Evolutionary conservation across 2,329 filamentous ascomycete genomes (phyloP), one percentile per base, ranked within the genome.

Genomic region (Xenosphaeropsis pyriputrescens): DNA sequence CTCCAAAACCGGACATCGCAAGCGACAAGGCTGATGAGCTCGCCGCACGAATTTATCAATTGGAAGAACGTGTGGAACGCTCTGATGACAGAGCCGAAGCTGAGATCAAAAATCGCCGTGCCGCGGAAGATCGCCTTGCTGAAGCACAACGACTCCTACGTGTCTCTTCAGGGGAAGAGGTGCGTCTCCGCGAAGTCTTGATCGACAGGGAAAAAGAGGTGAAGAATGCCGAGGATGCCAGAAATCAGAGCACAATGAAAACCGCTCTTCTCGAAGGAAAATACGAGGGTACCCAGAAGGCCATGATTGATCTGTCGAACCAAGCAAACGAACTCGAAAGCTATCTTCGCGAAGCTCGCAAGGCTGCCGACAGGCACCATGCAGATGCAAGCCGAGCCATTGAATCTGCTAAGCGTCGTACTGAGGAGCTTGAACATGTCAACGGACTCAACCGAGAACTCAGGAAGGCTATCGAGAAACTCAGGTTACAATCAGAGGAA

Each of bases 401-500:
- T 17, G 68, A 75, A 38, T 75, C 82, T 50, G 78, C 81, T 51
- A 71, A 74, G 32, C 70, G 71, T 45, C 74, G 73, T 64, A 68
- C 70, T 34, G 59, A 65, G 33, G 69, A 78, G 41, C 63, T 74
- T 8, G 68, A 78, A 35, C 60, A 68, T 22, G 65, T 65, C 34
- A 68, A 66, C 45, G 57, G 60, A 32, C 70, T 74, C 45, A 86
- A 84, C 48, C 84, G 80, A 56, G 78, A 80, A 45, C 65, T 95
- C 40, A 76, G 78, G 48, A 76, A 73, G 53, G 76, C 78, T 19
- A 74, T 93, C 41, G 74, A 79, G 43, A 79, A 76, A 16, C 67
- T 94, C 39, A 75, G 78, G 43, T 72, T 72, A 34, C 86, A 93
- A 53, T 73, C 91, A 32, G 79, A 91, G 51, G 88, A 94, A 60